Conservation (phyloP, 2,329 filamentous ascomycete genomes). For the Sclerotinia sclerotiorum region DNA sequence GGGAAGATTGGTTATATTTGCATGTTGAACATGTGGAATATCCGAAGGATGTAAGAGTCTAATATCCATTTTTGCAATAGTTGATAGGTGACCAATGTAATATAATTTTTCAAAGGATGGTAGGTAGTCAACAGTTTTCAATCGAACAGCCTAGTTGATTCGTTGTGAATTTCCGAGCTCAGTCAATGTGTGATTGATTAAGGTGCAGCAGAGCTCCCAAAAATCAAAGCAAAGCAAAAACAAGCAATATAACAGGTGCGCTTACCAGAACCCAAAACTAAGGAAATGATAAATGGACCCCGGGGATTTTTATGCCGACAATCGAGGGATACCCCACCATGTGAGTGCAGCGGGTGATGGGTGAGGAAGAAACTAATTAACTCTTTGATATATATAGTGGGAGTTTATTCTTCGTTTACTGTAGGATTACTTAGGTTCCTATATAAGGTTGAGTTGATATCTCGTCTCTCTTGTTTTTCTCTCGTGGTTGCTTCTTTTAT, state of each 20-base stretch:
- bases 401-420: not conserved
- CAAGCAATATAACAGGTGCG: not conserved
- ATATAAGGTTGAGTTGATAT: not conserved
- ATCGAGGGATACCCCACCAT: conserved; percentile 5
- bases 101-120: not conserved
- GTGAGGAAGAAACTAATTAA: not conserved
- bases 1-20: conserved; percentile 97
- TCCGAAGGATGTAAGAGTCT: conserved; percentile 79
- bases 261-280: not conserved
- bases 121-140: not conserved
- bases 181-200: not conserved
- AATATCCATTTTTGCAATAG: conserved; percentile 72
- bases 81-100: no score
- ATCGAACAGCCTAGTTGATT: not conserved
- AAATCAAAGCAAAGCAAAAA: not conserved
- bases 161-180: not conserved
- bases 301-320: conserved; percentile 12
- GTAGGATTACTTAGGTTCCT: not conserved
- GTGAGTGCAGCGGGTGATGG: not conserved
- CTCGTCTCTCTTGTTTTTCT: not conserved
- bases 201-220: not conserved
- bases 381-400: no score
- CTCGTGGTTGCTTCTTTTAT: not conserved
- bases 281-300: conserved; percentile 10
- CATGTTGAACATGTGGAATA: conserved; percentile 91